A percentile compares a stretch with the other conserved stretches of the same genome.
Evolutionary conservation across 192 early-diverging fungal genomes (phyloP).

Genomic region (Coemansia reversa): DNA sequence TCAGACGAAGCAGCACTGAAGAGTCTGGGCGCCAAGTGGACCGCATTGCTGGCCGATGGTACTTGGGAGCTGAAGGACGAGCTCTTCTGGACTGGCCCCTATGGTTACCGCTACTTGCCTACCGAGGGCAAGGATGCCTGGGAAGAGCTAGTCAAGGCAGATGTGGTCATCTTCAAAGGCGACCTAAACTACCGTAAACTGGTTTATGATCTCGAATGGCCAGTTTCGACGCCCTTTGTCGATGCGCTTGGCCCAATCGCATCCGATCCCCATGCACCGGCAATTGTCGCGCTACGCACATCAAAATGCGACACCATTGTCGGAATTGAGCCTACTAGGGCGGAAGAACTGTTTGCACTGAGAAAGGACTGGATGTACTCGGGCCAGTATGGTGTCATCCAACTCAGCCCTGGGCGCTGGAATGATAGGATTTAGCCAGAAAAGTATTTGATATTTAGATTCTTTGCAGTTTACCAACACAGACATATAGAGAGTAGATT

Average conservation of each 20-base stretch:
- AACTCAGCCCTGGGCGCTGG: conserved; percentile 54
- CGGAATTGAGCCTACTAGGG: conserved; percentile 60
- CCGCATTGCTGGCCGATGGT: conserved; percentile 60
- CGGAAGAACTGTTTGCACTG: conserved; percentile 24
- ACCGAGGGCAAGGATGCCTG: conserved; percentile 67
- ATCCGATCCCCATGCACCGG: conserved; percentile 56
- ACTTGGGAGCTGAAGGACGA: conserved; percentile 68
- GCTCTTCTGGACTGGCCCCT: conserved; percentile 86
- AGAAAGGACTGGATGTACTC: conserved; percentile 64
- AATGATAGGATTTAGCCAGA: background rate
- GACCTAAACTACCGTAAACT: conserved; percentile 97
- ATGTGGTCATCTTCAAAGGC: conserved; percentile 89
- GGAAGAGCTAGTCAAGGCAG: conserved; percentile 54
- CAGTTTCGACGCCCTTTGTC: conserved; percentile 75
- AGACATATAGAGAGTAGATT: too few species aligned
- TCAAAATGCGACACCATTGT: conserved; percentile 83
- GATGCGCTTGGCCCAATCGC: conserved; percentile 77
- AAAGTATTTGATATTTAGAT: background rate
- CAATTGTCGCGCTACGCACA: conserved; percentile 77
- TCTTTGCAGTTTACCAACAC: background rate
- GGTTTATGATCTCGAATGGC: conserved; percentile 90
- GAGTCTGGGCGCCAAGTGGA: conserved; percentile 64
- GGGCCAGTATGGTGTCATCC: conserved; percentile 72
- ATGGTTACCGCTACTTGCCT: conserved; percentile 76
- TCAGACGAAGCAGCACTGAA: conserved; percentile 51